Evolutionary conservation across 1,284 basidiomycete genomes (phyloP).

Genomic region (Microbotryomycetes sp.): DNA sequence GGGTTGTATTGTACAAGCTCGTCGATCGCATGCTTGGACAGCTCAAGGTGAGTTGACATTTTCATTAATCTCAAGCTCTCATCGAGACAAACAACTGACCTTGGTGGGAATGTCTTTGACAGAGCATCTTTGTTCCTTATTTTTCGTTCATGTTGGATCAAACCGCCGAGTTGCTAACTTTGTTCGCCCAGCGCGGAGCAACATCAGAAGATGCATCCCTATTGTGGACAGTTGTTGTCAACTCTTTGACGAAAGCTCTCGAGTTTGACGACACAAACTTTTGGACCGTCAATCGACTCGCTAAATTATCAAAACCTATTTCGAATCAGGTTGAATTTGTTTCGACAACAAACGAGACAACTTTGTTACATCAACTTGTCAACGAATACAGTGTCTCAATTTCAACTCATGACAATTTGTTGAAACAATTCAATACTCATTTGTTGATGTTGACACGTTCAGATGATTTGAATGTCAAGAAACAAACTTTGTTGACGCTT

Average conservation of each 20-base stretch:
- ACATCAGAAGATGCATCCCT: slow-evolving; percentile 38
- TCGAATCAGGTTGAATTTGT: slow-evolving; percentile 55
- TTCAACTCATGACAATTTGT: slow-evolving; percentile 47
- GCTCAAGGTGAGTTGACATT: slow-evolving; percentile 60
- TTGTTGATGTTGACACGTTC: slow-evolving; percentile 83
- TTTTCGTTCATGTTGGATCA: slow-evolving; percentile 68
- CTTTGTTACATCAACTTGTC: background rate
- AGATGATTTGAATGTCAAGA: slow-evolving; percentile 60
- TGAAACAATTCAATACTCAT: slow-evolving; percentile 74
- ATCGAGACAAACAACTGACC: slow-evolving; percentile 9
- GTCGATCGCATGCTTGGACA: slow-evolving; percentile 67
- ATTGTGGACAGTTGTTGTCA: slow-evolving; percentile 63
- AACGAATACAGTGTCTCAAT: background rate
- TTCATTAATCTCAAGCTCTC: background rate
- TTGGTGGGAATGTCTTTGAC: slow-evolving; percentile 2
- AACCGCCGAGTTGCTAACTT: slow-evolving; percentile 58
- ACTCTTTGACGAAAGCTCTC: slow-evolving; percentile 63
- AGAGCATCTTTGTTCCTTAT: slow-evolving; percentile 86
- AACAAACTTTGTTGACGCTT: slow-evolving; percentile 64
- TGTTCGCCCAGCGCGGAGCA: slow-evolving; percentile 43
- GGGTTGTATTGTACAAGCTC: slow-evolving; percentile 64
- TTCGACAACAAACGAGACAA: slow-evolving; percentile 37
- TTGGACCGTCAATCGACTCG: slow-evolving; percentile 77
- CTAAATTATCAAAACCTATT: slow-evolving; percentile 55
- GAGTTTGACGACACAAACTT: slow-evolving; percentile 76